These are phyloP conservation scores for Quercus gilva DNA, from an alignment of 306 rosid genomes.

Conservation along the genomic window DNA sequence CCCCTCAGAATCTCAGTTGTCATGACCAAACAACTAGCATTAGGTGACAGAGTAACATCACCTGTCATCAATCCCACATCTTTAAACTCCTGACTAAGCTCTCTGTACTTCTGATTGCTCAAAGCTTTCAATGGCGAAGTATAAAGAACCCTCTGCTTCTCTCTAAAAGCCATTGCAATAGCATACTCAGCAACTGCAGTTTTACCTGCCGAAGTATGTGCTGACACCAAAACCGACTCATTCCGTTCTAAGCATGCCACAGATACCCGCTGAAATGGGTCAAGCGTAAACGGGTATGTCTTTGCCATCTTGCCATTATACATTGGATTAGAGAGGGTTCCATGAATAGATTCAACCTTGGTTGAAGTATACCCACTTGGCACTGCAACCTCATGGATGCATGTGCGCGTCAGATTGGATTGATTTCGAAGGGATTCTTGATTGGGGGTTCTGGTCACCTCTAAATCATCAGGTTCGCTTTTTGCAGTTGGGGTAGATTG, in stretches of 20 bases:
- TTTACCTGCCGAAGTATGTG: slow-evolving; percentile 97
- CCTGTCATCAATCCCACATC: slow-evolving; percentile 97
- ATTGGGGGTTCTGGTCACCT: slow-evolving; percentile 4
- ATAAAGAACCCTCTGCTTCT: slow-evolving; percentile 82
- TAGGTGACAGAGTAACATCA: slow-evolving; percentile 85
- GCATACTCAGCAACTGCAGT: slow-evolving; percentile 98
- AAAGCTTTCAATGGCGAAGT: slow-evolving; percentile 91
- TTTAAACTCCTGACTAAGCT: slow-evolving; percentile 73
- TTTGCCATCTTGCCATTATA: slow-evolving; percentile 66
- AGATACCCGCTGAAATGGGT: slow-evolving; percentile 87
- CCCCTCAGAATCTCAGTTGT: slow-evolving; percentile 92
- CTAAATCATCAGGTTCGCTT: slow-evolving; percentile 22
- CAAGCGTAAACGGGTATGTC: slow-evolving; percentile 65
- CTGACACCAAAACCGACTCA: slow-evolving; percentile 89
- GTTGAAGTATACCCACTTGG: slow-evolving; percentile 55
- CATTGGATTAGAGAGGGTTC: slow-evolving; percentile 73
- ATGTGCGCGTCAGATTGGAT: slow-evolving; percentile 53
- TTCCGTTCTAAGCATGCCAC: slow-evolving; percentile 84
- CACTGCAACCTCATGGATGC: slow-evolving; percentile 95
- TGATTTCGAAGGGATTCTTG: slow-evolving; percentile 30
- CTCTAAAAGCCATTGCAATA: slow-evolving; percentile 89
- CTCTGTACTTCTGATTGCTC: slow-evolving; percentile 90
- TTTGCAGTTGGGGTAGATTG: slow-evolving; percentile 24
- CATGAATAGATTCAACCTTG: slow-evolving; percentile 59
- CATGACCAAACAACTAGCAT: slow-evolving; percentile 88